Base-by-base conservation (phyloP, 805 yeast species). In the Lachancea cidri region DNA sequence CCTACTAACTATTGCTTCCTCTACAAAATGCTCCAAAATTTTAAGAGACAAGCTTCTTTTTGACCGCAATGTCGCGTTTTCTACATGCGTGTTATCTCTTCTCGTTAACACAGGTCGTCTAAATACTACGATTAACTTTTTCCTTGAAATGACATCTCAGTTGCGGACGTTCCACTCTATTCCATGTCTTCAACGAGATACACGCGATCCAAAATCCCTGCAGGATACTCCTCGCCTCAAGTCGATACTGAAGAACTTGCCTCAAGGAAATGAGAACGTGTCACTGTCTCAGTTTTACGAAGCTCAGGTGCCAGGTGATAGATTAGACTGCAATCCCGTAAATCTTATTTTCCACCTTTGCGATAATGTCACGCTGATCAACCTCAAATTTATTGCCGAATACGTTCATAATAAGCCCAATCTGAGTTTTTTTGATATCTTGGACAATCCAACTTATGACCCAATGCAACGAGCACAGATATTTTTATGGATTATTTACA, bases 211-310 rank as follows among this genome's bases (percentile, higher is more conserved):
- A 35, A 86, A 84, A 58, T 93, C 87, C 43, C 69, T 91, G 30
- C 98, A 91, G 64, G 98, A 91, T 57, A 93, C 98, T 0, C 98
- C 98, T 2, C 71, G 98, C 41, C 72, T 91, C 47, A 91, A 91
- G 59, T 82, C 94, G 0, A 91, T 91, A 16, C 64, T 91, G 50
- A 91, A 91, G 65, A 58, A 55, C 36, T 33, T 60, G 20, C 56
- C 65, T 0, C 36, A 56, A 4, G 65, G 65, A 3, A 60, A 60
- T 35, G 57, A 56, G 2, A 45, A 53, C 2, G 30, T 58, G 29
- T 44, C 45, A 17, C 39, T 58, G 14, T 86, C 93, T 0, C 86
- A 89, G 2, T 79, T 89, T 51, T 96, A 89, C 54, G 82, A 74
- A 24, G 67, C 83, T 39, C 55, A 66, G 30, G 49, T 49, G 1